Evolutionary conservation across 768 basidiomycete species (phyloP).

Genomic region (Amanita muscaria): DNA sequence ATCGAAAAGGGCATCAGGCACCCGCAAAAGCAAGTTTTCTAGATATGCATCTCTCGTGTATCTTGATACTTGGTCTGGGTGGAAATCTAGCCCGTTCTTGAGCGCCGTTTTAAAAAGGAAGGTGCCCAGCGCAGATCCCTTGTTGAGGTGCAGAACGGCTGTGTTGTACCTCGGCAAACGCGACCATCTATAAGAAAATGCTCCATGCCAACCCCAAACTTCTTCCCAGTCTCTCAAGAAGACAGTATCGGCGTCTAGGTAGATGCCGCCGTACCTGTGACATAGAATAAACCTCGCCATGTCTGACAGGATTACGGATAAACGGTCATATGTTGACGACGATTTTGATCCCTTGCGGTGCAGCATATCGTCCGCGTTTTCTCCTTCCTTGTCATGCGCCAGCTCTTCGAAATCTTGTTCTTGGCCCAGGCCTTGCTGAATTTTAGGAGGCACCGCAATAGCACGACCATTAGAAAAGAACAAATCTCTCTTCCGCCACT

Average conservation of each 20-base stretch:
- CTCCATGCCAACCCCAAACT: slow-evolving; percentile 93
- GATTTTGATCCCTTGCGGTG: slow-evolving; percentile 86
- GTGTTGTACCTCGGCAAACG: slow-evolving; percentile 92
- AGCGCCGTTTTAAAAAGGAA: slow-evolving; percentile 93
- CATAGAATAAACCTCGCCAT: slow-evolving; percentile 98
- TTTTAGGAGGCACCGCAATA: slow-evolving; percentile 43
- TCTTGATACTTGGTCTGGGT: slow-evolving; percentile 89
- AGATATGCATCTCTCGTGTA: slow-evolving; percentile 87
- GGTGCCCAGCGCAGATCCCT: slow-evolving; percentile 81
- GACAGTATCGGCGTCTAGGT: slow-evolving; percentile 94
- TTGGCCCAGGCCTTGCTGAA: slow-evolving; percentile 2
- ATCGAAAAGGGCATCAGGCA: slow-evolving; percentile 95
- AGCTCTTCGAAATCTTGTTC: slow-evolving; percentile 11
- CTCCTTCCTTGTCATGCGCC: slow-evolving; percentile 15
- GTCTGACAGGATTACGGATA: slow-evolving; percentile 91
- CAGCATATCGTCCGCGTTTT: slow-evolving; percentile 33
- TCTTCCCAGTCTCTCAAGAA: slow-evolving; percentile 98
- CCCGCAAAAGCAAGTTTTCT: slow-evolving; percentile 72
- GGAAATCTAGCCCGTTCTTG: slow-evolving; percentile 92
- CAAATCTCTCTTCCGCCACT: slow-evolving; percentile 79
- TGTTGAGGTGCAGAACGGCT: slow-evolving; percentile 90
- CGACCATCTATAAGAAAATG: slow-evolving; percentile 96
- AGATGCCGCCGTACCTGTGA: slow-evolving; percentile 93
- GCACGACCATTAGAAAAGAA: slow-evolving; percentile 86
- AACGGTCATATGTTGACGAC: slow-evolving; percentile 74